These are phyloP conservation scores for Malassezia arunalokei DNA, from an alignment of 1,284 basidiomycete genomes.

Conservation along the genomic window DNA sequence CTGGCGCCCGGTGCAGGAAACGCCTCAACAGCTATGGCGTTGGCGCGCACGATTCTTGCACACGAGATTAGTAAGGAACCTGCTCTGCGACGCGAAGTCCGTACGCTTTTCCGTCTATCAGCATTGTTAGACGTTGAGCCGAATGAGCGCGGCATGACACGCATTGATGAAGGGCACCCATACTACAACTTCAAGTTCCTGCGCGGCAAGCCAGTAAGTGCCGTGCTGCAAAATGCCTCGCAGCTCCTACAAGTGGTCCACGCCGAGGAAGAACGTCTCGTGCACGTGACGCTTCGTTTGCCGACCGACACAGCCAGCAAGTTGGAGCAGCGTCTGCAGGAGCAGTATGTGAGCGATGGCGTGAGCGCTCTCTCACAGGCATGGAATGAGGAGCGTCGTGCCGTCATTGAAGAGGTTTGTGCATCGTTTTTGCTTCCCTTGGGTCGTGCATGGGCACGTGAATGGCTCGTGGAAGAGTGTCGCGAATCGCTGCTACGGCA, in stretches of 20 bases:
- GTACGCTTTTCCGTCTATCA: constrained; percentile 63
- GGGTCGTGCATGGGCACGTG: constrained; percentile 73
- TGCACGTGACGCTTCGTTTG: constrained; percentile 64
- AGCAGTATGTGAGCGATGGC: constrained; percentile 72
- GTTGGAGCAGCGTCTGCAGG: constrained; percentile 52
- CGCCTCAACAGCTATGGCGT: constrained; percentile 26
- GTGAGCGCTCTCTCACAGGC: constrained; percentile 69
- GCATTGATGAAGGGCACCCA: constrained; percentile 78
- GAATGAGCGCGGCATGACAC: constrained; percentile 76
- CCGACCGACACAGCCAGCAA: constrained; percentile 23
- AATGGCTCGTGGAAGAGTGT: constrained; percentile 77
- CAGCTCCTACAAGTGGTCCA: constrained; percentile 84
- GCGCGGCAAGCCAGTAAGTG: constrained; percentile 62
- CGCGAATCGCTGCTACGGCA: constrained; percentile 55
- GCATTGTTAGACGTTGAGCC: constrained; percentile 73
- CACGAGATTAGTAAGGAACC: constrained; percentile 91
- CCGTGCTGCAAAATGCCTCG: constrained; percentile 52
- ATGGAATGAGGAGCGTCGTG: constrained; percentile 83
- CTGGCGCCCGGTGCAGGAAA: constrained; percentile 20
- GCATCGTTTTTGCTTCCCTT: constrained; percentile 68
- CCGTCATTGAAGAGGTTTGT: constrained; percentile 65
- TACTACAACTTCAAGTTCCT: constrained; percentile 96
- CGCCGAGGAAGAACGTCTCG: constrained; percentile 76
- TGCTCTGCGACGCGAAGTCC: constrained; percentile 65
- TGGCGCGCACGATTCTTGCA: constrained; percentile 69